Evolutionary conservation across 305 asterid genomes (phyloP), one percentile per base, ranked within the genome.

Genomic region (Ajuga reptans): DNA sequence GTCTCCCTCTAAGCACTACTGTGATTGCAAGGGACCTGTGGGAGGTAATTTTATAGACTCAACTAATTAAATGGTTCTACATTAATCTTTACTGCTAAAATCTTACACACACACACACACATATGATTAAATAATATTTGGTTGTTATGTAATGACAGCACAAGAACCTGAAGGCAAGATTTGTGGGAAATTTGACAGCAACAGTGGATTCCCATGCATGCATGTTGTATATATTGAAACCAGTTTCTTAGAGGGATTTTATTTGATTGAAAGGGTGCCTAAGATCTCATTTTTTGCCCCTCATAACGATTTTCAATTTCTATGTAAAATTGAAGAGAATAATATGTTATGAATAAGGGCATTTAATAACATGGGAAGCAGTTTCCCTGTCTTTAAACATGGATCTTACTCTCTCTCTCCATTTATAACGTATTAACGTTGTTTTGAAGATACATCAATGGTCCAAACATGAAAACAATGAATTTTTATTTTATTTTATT

Each of bases 11-110:
- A 9, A 66, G 63, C 14, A 82, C 79, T 41, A 37, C 77, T 46
- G 89, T 80, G 11, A 8, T 67, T 45, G 92, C 83, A 31, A 84
- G 96, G 75, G 96, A 89, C 72, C 84, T 87, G 3, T 91, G 97
- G 97, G 81, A 87, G 94, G 94, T 87, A 81, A 42, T 33, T 34
- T 0, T 16, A 8, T 42, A 51, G 5, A 24, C 10, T 16, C 27
- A 24, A 36, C 29, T 18, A 3, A 6, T 14, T 29, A 53, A n/a
- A n/a, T n/a, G n/a, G n/a, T n/a, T n/a, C n/a, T n/a, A n/a, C n/a
- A n/a, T n/a, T n/a, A n/a, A n/a, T n/a, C n/a, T n/a, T n/a, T n/a
- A n/a, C n/a, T n/a, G 27, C 27, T 21, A 21, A 21, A 21, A 21
- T 21, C 27, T 21, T 21, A 21, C 27, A 21, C 27, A 2, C 27